Evolutionary conservation across 345 rosid genomes (phyloP).

Genomic region (Capsella bursapastoris): DNA sequence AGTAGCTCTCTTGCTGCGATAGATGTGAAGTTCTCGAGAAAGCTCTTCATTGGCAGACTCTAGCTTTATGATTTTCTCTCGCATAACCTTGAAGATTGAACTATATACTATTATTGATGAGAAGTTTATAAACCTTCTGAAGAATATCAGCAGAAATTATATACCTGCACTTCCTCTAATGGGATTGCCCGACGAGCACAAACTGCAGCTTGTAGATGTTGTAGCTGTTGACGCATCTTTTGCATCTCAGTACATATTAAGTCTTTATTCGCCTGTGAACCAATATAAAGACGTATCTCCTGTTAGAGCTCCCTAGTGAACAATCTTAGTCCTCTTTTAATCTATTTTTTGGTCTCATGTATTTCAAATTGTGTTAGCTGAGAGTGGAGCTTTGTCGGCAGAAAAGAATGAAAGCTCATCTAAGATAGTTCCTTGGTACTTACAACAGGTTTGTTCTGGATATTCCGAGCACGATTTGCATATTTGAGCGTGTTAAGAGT

Average conservation of each 20-base stretch:
- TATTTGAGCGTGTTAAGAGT: conserved; percentile 78
- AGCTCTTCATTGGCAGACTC: conserved; percentile 76
- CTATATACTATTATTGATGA: conserved; percentile 19
- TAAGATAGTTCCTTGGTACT: conserved; percentile 39
- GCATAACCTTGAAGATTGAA: conserved; percentile 54
- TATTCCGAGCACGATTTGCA: conserved; percentile 90
- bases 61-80: conserved; percentile 67
- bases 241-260: conserved; percentile 70
- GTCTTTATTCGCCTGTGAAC: conserved; percentile 72
- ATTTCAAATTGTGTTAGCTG: neutral
- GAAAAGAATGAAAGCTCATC: conserved; percentile 7
- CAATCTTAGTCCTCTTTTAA: neutral
- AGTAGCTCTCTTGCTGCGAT: conserved; percentile 60
- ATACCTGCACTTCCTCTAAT: conserved; percentile 64
- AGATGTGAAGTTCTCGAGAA: conserved; percentile 71
- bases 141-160: conserved; percentile 21
- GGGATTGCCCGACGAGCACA: conserved; percentile 59
- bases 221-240: conserved; percentile 74
- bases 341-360: neutral
- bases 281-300: conserved; percentile 13
- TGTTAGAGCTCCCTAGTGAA: conserved; percentile 17
- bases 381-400: neutral
- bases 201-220: conserved; percentile 69
- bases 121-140: conserved; percentile 17
- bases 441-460: conserved; percentile 84